phyloP scores from a whole-genome alignment of 768 basidiomycete species.

The Russula brevipes region DNA sequence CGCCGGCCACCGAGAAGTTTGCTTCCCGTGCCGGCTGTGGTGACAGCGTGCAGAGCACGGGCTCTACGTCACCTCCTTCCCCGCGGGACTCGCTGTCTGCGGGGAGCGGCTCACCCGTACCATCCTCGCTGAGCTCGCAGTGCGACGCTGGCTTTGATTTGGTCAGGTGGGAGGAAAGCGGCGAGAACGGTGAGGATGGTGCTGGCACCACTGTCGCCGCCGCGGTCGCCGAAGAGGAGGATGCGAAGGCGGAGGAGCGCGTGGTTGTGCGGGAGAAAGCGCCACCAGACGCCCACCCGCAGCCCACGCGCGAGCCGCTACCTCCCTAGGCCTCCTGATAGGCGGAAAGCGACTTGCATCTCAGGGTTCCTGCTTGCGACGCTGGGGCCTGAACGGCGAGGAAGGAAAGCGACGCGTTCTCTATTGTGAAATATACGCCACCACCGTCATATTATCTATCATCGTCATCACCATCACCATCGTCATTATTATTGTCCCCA shows the following conservation, averaged over 20 bases:
- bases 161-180: constrained; percentile 15
- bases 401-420: constrained; percentile 4
- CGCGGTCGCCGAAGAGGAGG: neutral
- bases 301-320: neutral
- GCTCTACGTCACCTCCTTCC: constrained; percentile 25
- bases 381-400: neutral
- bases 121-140: constrained; percentile 51
- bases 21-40: neutral
- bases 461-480: neutral
- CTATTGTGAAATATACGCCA: neutral
- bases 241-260: neutral
- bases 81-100: constrained; percentile 36
- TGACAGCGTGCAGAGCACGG: constrained; percentile 5
- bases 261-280: neutral
- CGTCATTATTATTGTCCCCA: neutral
- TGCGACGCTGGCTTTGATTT: constrained; percentile 28
- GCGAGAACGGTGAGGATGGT: constrained; percentile 27
- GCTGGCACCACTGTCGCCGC: neutral
- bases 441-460: neutral
- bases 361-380: neutral
- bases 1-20: constrained; percentile 29
- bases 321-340: neutral
- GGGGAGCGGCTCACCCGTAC: constrained; percentile 50
- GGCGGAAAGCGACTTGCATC: neutral
- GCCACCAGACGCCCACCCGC: neutral